A percentile compares a stretch with the other conserved stretches of the same genome.
Conservation (phyloP, 148 eudicot species). For the Mesembryanthemum crystallinum region DNA sequence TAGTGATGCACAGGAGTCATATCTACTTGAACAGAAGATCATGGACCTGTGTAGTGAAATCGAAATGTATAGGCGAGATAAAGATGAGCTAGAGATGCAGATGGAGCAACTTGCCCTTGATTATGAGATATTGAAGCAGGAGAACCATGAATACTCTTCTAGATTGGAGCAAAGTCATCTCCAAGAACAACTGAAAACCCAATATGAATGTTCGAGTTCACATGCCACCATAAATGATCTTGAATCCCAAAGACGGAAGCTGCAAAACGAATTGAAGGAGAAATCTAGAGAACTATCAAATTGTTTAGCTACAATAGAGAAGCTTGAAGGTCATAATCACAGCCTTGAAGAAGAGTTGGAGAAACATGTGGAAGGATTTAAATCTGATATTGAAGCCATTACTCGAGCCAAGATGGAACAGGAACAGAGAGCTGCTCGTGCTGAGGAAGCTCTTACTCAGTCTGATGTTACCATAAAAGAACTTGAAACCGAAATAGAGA, state of each 20-base stretch:
- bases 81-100: constrained; percentile 87
- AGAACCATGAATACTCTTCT: constrained; percentile 67
- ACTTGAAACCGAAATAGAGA: constrained; percentile 25
- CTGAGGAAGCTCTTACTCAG: constrained; percentile 30
- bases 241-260: constrained; percentile 30
- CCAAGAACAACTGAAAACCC: constrained; percentile 84
- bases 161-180: constrained; percentile 71
- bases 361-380: constrained; percentile 27
- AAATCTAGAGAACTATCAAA: constrained; percentile 34
- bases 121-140: constrained; percentile 92
- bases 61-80: constrained; percentile 74
- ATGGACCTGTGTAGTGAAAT: constrained; percentile 73
- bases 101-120: constrained; percentile 97
- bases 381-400: constrained; percentile 23
- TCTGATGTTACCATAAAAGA: constrained; percentile 27
- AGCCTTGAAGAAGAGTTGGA: constrained; percentile 28
- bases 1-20: constrained; percentile 53
- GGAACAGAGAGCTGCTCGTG: constrained; percentile 30
- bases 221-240: constrained; percentile 35
- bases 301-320: constrained; percentile 28
- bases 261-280: constrained; percentile 35
- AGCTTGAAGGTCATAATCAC: constrained; percentile 31
- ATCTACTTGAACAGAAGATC: constrained; percentile 67
- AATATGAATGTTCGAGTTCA: constrained; percentile 72
- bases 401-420: constrained; percentile 24